Conservation (phyloP, 345 rosid species). For the Eucalyptus pumila region DNA sequence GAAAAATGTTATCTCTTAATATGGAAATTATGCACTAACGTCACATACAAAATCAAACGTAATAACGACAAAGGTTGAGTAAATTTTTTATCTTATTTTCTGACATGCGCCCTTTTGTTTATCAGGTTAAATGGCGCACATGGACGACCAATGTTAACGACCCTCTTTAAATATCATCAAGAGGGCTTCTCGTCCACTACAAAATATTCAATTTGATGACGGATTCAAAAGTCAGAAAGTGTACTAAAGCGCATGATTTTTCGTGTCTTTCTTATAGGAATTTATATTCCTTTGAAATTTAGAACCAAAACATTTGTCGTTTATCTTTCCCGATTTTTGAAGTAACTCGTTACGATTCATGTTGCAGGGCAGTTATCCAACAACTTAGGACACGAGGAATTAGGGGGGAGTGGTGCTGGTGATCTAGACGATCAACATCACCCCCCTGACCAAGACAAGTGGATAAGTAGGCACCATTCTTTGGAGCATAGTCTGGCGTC, state of each 20-base stretch:
- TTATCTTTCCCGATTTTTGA: background rate
- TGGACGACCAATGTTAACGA: background rate
- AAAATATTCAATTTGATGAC: background rate
- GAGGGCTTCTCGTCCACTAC: background rate
- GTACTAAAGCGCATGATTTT: background rate
- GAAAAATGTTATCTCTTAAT: background rate
- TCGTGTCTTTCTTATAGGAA: background rate
- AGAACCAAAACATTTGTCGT: background rate
- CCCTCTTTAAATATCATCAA: background rate
- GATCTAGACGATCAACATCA: background rate
- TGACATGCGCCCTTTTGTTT: background rate
- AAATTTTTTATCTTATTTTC: background rate
- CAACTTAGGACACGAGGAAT: background rate
- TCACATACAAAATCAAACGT: background rate
- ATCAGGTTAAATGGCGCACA: background rate
- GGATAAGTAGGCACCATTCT: background rate
- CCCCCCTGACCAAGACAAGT: background rate
- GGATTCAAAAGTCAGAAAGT: background rate
- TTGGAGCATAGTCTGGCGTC: conserved; percentile 1
- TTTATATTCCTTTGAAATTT: background rate
- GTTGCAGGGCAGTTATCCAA: background rate
- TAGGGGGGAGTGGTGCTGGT: background rate
- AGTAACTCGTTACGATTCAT: background rate
- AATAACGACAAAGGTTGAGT: background rate
- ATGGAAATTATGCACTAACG: background rate